phyloP scores from a whole-genome alignment of 2,329 filamentous ascomycete species.

The Pezicula neosporulosa region DNA sequence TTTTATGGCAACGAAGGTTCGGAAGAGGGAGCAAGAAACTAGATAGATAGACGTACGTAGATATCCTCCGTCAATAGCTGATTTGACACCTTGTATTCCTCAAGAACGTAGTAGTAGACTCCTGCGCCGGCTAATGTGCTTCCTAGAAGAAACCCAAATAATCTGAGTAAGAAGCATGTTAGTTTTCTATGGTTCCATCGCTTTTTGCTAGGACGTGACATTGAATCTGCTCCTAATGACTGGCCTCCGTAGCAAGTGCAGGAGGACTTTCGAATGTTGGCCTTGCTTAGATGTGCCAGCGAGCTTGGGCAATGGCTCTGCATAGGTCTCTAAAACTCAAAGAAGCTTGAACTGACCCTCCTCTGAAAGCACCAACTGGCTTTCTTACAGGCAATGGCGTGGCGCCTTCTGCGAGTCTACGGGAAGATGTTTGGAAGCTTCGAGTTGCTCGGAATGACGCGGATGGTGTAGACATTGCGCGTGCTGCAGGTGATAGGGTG shows the following conservation, averaged over 20 bases:
- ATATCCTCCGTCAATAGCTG: conserved; percentile 94
- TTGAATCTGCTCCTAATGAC: too few relatives aligned
- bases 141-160: conserved; percentile 90
- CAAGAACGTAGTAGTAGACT: conserved; percentile 88
- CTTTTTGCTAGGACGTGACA: too few relatives aligned
- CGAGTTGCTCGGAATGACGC: conserved; percentile 24
- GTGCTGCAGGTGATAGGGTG: conserved; percentile 35
- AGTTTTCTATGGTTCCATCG: background rate
- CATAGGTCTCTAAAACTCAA: background rate
- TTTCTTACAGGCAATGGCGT: conserved; percentile 52
- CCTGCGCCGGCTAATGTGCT: conserved; percentile 73
- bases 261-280: background rate
- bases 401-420: conserved; percentile 31
- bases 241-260: background rate
- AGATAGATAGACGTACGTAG: conserved; percentile 65
- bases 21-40: conserved; percentile 3
- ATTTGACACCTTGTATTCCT: conserved; percentile 92
- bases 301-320: too few relatives aligned
- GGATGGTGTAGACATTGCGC: conserved; percentile 25
- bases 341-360: conserved; percentile 53
- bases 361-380: conserved; percentile 68
- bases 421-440: conserved; percentile 34
- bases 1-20: conserved; percentile 3
- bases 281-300: too few relatives aligned
- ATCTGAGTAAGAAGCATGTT: conserved; percentile 42